Conservation (phyloP, 202 grass and related monocot species). For the Panicum virgatum region DNA sequence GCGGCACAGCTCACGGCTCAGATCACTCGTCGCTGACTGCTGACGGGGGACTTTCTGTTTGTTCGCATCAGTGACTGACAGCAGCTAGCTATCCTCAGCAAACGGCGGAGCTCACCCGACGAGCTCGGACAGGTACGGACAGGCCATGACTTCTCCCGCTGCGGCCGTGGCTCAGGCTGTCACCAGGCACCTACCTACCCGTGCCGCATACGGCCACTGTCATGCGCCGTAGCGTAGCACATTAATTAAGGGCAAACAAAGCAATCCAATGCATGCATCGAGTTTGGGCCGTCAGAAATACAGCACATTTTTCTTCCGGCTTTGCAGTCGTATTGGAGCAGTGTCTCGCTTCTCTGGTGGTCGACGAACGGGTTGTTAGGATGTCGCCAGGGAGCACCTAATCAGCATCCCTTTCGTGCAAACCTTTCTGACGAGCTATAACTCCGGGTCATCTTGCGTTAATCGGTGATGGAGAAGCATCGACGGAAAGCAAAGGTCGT, state of each 20-base stretch:
- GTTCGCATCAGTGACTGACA: neutral
- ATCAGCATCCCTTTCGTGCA: constrained; percentile 24
- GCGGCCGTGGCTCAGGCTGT: neutral
- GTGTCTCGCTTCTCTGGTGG: neutral
- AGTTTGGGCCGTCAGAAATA: neutral
- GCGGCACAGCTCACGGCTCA: neutral
- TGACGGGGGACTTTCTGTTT: constrained; percentile 5
- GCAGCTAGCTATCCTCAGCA: neutral
- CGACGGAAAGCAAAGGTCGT: neutral
- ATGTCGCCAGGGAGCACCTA: constrained; percentile 32
- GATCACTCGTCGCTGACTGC: neutral
- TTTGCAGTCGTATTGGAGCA: neutral
- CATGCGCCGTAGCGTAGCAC: neutral
- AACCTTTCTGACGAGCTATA: constrained; percentile 31
- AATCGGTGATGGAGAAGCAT: neutral
- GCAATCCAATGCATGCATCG: neutral
- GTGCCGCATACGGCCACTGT: neutral
- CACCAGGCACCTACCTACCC: constrained; percentile 9
- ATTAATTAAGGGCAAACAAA: neutral
- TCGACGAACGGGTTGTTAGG: constrained; percentile 15
- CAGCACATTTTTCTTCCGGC: neutral
- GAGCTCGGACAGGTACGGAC: neutral
- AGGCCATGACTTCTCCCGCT: neutral
- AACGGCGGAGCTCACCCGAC: neutral
- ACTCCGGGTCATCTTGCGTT: neutral